Evolutionary conservation across 1,284 basidiomycete genomes (phyloP), one percentile per base, ranked within the genome.

Genomic region (Peniophora sp.): DNA sequence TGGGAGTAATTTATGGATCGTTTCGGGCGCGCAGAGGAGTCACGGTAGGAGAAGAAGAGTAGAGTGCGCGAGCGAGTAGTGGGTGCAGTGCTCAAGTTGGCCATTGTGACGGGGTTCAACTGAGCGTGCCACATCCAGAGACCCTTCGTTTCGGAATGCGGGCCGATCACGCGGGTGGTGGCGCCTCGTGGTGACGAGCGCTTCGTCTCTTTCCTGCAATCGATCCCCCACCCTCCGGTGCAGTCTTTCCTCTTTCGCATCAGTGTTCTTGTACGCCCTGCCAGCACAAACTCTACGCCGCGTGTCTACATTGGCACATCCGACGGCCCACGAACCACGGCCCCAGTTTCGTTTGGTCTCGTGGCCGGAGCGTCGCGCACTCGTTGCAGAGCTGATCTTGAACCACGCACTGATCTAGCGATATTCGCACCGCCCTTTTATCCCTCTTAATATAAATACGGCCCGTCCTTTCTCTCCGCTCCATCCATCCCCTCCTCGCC

Each of bases 21-120:
- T 2, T 79, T 74, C 0, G 78, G 68, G 25, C 73, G 71, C 17
- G 81, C 70, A 44, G 76, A 78, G 2, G 92, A 93, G 69, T 97
- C 92, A 56, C 96, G 81, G 67, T 93, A 93, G 10, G 94, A 97
- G 53, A 97, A 85, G 69, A 97, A 99, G 63, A 97, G 83, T 48
- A 94, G 81, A 2, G 96, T 98, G 47, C 96, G 72, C 1, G 91
- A 95, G 58, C 96, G 86, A 17, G 89, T 94, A 34, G 80, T 78
- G 23, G 72, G 74, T 48, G 61, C 48, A 12, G 27, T 32, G 12
- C 12, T 32, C 27, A 32, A 32, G 46, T n/a, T 16, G 23, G 5
- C 46, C 11, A 41, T 17, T 24, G 43, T 19, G 27, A 36, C 43
- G 41, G 27, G 27, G 16, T 17, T 16, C 34, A 34, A 16, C 12